phyloP scores from a whole-genome alignment of 2,329 filamentous ascomycete genomes.

The Xylariaceae sp. region DNA sequence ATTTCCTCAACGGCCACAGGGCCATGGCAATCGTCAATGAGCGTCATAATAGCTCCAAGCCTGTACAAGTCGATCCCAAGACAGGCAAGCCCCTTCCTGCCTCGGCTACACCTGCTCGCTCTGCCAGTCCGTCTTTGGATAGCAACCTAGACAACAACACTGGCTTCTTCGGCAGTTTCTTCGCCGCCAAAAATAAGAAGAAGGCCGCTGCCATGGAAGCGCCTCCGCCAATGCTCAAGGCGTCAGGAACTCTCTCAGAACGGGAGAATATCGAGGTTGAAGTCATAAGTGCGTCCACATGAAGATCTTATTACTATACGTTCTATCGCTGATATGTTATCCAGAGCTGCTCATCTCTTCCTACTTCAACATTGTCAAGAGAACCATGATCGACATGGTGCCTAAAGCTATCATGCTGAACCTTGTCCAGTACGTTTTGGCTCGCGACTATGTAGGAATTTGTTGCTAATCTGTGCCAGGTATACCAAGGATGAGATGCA shows the following conservation, averaged over 20 bases:
- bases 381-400: conserved; percentile 99
- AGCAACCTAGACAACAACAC: conserved; percentile 50
- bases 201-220: conserved; percentile 99
- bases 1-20: conserved; percentile 93
- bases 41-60: conserved; percentile 73
- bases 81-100: conserved; percentile 87
- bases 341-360: conserved; percentile 89
- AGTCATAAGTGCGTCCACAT: conserved; percentile 75
- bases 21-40: conserved; percentile 99
- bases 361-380: conserved; percentile 96
- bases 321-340: conserved; percentile 15
- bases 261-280: conserved; percentile 95
- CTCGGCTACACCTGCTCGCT: conserved; percentile 62
- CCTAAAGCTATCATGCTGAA: conserved; percentile 98
- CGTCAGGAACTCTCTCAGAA: conserved; percentile 87
- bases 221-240: conserved; percentile 87
- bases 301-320: not conserved
- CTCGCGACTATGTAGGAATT: not conserved
- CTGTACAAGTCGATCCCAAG: conserved; percentile 95
- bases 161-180: conserved; percentile 98
- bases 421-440: conserved; percentile 80
- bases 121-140: conserved; percentile 68
- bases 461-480: conserved; percentile 43
- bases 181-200: conserved; percentile 99
- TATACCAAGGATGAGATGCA: conserved; percentile 99